These are phyloP conservation scores for Aspergillus ochraceoroseus DNA, from an alignment of 2,329 filamentous ascomycete species.

Conservation along the genomic window DNA sequence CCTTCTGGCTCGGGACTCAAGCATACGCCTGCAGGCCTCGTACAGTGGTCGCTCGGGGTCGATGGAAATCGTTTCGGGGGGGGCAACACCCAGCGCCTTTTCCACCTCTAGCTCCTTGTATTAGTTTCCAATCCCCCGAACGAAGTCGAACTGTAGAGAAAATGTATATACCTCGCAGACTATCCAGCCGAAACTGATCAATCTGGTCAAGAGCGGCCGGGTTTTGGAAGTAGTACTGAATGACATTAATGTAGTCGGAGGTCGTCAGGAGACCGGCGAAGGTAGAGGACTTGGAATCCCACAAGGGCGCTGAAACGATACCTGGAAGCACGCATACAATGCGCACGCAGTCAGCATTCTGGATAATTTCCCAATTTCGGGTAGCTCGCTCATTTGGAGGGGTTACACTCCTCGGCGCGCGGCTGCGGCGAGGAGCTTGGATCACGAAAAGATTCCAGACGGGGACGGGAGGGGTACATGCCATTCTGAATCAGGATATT, in stretches of 20 bases:
- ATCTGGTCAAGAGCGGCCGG: constrained; percentile 84
- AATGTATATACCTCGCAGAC: constrained; percentile 67
- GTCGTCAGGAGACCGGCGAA: constrained; percentile 93
- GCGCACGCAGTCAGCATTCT: constrained; percentile 19
- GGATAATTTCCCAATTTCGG: constrained; percentile 5
- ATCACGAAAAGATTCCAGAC: neutral
- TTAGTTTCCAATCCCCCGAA: constrained; percentile 9
- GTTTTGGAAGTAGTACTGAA: constrained; percentile 98
- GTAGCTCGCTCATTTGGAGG: neutral
- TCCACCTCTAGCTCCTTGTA: constrained; percentile 69
- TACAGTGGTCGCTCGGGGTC: constrained; percentile 86
- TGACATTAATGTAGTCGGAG: constrained; percentile 97
- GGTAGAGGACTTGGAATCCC: constrained; percentile 88
- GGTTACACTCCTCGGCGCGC: constrained; percentile 2
- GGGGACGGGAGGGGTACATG: constrained; percentile 39
- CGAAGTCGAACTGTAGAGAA: neutral
- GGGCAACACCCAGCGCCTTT: constrained; percentile 81
- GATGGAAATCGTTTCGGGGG: constrained; percentile 93
- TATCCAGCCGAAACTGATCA: constrained; percentile 89
- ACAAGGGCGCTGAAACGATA: constrained; percentile 94
- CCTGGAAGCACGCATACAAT: constrained; percentile 50
- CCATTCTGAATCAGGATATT: constrained; percentile 95
- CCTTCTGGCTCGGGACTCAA: constrained; percentile 83
- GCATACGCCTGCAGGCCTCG: constrained; percentile 91
- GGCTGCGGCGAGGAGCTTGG: neutral